phyloP scores from a whole-genome alignment of 345 rosid species.

The Lepidium sativum region DNA sequence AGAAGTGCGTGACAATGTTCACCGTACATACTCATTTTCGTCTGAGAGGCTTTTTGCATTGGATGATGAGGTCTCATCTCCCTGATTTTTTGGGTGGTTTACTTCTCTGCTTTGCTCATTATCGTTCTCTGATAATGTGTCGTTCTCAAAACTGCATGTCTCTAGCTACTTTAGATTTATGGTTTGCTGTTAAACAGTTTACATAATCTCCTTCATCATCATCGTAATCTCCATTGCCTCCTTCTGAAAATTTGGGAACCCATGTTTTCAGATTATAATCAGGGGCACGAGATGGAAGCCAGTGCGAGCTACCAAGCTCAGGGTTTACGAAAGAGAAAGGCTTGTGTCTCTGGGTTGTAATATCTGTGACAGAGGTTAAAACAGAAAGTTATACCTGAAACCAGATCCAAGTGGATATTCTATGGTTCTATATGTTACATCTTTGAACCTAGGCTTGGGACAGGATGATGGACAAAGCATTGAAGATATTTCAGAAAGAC shows the following conservation, averaged over 20 bases:
- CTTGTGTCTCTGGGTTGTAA: slow-evolving; percentile 23
- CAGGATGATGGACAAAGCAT: slow-evolving; percentile 8
- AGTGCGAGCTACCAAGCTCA: slow-evolving; percentile 6
- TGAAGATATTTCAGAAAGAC: slow-evolving; percentile 18
- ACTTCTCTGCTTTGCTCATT: slow-evolving; percentile 21
- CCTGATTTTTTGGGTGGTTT: slow-evolving; percentile 18
- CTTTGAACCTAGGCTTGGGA: slow-evolving; percentile 7
- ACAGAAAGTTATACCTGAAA: slow-evolving; percentile 17
- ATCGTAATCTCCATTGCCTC: slow-evolving; percentile 26
- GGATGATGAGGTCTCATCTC: slow-evolving; percentile 38
- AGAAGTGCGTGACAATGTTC: not conserved
- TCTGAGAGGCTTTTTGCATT: slow-evolving; percentile 33
- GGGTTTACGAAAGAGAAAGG: slow-evolving; percentile 24
- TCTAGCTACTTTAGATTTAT: slow-evolving; percentile 23
- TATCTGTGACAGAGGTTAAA: slow-evolving; percentile 29
- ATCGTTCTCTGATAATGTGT: slow-evolving; percentile 16
- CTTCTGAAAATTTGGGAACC: slow-evolving; percentile 31
- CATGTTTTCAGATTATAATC: slow-evolving; percentile 25
- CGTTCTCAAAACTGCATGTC: slow-evolving; percentile 17
- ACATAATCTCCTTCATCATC: slow-evolving; percentile 21
- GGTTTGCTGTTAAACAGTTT: slow-evolving; percentile 12
- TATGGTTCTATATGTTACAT: not conserved
- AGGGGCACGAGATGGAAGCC: slow-evolving; percentile 26
- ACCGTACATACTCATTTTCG: slow-evolving; percentile 34
- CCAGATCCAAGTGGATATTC: not conserved